phyloP scores from a whole-genome alignment of 2,329 filamentous ascomycete genomes.

The Aspergillus hiratsukae region DNA sequence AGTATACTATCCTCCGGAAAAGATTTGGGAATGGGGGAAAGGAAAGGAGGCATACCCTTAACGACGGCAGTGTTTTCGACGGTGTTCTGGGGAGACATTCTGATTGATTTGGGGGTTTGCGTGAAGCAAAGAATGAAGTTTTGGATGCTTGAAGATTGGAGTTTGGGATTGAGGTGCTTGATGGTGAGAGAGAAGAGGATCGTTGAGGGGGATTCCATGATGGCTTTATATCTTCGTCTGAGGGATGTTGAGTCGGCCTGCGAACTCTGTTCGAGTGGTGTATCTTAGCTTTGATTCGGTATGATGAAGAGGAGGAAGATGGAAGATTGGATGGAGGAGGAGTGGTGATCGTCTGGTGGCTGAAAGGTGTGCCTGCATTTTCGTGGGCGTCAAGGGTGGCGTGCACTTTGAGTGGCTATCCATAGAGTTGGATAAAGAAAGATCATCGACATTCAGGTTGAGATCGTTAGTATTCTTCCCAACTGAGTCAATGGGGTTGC shows the following conservation, averaged over 20 bases:
- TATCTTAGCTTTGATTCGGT: background rate
- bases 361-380: background rate
- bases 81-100: constrained; percentile 24
- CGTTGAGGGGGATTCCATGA: background rate
- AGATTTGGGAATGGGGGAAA: too few species aligned
- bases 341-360: background rate
- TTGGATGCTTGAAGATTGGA: constrained; percentile 8
- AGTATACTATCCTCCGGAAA: too few species aligned
- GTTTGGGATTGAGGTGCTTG: background rate
- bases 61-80: constrained; percentile 17
- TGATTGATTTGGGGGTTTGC: constrained; percentile 14
- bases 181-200: background rate
- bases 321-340: background rate
- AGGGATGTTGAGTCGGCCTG: background rate
- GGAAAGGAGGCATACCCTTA: constrained; percentile 22
- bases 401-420: background rate
- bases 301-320: background rate
- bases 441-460: background rate
- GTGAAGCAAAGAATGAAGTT: constrained; percentile 14
- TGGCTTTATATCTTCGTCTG: background rate
- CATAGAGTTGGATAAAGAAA: background rate
- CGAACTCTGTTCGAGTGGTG: background rate
- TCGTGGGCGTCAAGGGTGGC: background rate
- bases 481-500: background rate
- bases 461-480: background rate